These are phyloP conservation scores for Plasmodium reichenowi DNA, from an alignment of 169 alveolate genomes.

Conservation along the genomic window DNA sequence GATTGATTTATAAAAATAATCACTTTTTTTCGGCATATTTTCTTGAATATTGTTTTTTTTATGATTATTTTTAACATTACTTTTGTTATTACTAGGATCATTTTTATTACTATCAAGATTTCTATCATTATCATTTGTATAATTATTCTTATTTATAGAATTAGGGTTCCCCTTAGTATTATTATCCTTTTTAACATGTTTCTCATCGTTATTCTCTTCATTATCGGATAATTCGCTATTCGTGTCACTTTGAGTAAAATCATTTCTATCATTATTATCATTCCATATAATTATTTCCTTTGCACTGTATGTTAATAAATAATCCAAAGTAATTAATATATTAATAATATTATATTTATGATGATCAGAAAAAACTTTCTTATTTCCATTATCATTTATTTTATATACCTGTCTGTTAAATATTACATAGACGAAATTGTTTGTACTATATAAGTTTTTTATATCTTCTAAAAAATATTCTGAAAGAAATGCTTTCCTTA, in stretches of 20 bases:
- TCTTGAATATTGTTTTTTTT: not conserved
- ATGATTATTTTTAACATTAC: not conserved
- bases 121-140: conserved; percentile 35
- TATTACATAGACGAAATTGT: conserved; percentile 40
- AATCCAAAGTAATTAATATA: conserved; percentile 34
- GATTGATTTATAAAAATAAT: conserved; percentile 60
- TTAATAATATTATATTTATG: conserved; percentile 25
- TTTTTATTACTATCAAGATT: conserved; percentile 20
- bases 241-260: not conserved
- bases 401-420: conserved; percentile 46
- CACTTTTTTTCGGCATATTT: conserved; percentile 10
- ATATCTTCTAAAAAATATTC: conserved; percentile 50
- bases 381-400: conserved; percentile 53
- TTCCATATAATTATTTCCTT: conserved; percentile 72
- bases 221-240: not conserved
- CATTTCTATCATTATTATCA: conserved; percentile 10
- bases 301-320: conserved; percentile 56
- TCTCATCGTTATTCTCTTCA: not conserved
- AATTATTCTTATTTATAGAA: not conserved
- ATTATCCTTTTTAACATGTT: not conserved
- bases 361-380: conserved; percentile 9
- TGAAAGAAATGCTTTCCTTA: conserved; percentile 44
- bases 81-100: conserved; percentile 9
- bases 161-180: conserved; percentile 15
- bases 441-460: conserved; percentile 33